These are phyloP conservation scores for Phaeotremella fagi DNA, from an alignment of 768 basidiomycete genomes.

Conservation along the genomic window DNA sequence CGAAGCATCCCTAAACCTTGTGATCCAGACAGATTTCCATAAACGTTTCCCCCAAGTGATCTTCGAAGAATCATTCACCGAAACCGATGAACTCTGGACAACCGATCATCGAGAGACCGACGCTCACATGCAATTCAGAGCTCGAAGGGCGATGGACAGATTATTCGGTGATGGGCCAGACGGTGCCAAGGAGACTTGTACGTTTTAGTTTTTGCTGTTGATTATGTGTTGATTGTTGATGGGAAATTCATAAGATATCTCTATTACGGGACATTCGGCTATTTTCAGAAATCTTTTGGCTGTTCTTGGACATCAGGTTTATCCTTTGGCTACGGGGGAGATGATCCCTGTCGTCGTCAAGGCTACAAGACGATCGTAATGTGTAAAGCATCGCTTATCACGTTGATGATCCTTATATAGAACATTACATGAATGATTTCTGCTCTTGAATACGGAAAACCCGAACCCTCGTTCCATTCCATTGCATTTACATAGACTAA, in stretches of 20 bases:
- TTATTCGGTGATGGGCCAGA: slow-evolving; percentile 35
- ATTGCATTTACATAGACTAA: too few relatives aligned
- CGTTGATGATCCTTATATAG: too few relatives aligned
- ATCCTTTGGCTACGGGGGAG: slow-evolving; percentile 43
- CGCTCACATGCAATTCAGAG: slow-evolving; percentile 34
- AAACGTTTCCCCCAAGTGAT: slow-evolving; percentile 38
- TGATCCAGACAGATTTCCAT: slow-evolving; percentile 32
- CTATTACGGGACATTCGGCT: slow-evolving; percentile 43
- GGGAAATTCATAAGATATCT: too few relatives aligned
- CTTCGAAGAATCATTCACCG: slow-evolving; percentile 39
- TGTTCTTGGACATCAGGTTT: slow-evolving; percentile 37
- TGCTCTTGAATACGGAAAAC: too few relatives aligned
- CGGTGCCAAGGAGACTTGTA: slow-evolving; percentile 40
- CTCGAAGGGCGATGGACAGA: slow-evolving; percentile 33
- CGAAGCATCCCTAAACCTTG: too few relatives aligned
- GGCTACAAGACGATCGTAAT: slow-evolving; percentile 35
- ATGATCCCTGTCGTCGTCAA: slow-evolving; percentile 47
- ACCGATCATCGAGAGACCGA: slow-evolving; percentile 42
- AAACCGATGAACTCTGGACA: slow-evolving; percentile 45
- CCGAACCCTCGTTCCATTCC: too few relatives aligned
- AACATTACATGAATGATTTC: too few relatives aligned
- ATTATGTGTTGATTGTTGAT: not conserved
- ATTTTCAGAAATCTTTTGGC: slow-evolving; percentile 38
- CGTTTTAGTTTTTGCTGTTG: slow-evolving; percentile 9
- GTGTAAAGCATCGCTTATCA: too few relatives aligned